phyloP scores from a whole-genome alignment of 305 asterid species.

The Fraxinus sp. region DNA sequence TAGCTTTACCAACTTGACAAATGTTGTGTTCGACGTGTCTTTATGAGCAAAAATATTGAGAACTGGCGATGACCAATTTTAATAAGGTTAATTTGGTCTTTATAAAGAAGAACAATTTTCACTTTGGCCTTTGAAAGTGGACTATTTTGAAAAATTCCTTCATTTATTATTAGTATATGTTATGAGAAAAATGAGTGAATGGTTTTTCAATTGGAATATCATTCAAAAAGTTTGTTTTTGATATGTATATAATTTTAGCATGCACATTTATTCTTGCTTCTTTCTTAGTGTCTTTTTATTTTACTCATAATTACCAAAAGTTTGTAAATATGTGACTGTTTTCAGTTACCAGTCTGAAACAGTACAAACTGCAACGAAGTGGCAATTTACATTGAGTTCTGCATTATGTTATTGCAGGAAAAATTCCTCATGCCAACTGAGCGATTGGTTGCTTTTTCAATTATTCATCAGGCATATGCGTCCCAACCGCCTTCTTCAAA shows the following conservation, averaged over 20 bases:
- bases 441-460: slow-evolving; percentile 71
- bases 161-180: background rate
- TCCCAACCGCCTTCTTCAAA: slow-evolving; percentile 63
- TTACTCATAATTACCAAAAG: background rate
- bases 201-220: background rate
- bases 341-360: background rate
- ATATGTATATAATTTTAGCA: background rate
- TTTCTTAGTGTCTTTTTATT: background rate
- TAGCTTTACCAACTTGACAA: background rate
- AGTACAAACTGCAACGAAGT: background rate
- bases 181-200: background rate
- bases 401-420: slow-evolving; percentile 48
- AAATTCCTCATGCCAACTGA: slow-evolving; percentile 52
- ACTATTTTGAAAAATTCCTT: background rate
- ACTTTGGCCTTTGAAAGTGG: background rate
- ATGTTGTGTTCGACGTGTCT: background rate
- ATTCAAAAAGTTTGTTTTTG: background rate
- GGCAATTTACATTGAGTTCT: slow-evolving; percentile 11
- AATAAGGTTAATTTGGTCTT: background rate
- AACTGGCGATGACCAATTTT: background rate
- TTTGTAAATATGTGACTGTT: slow-evolving; percentile 8
- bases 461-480: slow-evolving; percentile 69
- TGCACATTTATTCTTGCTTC: background rate
- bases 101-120: background rate
- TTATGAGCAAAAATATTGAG: background rate